Conservation (phyloP, 768 basidiomycete species). For the Auricularia auricula-judae region DNA sequence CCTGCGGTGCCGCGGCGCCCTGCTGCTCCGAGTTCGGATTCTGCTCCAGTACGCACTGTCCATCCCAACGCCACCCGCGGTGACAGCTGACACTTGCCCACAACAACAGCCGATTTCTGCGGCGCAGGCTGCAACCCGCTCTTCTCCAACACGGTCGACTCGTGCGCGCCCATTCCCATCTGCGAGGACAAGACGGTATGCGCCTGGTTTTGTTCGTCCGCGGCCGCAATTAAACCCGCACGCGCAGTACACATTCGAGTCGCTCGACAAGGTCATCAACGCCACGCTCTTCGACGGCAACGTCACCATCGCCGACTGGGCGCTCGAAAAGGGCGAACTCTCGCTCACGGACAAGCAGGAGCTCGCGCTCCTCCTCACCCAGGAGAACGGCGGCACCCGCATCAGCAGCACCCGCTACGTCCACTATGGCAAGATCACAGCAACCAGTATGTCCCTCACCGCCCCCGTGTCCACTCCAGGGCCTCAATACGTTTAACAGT, state of each 20-base stretch:
- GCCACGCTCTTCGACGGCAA: constrained; percentile 63
- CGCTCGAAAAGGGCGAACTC: constrained; percentile 54
- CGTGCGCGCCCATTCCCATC: constrained; percentile 62
- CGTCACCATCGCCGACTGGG: constrained; percentile 56
- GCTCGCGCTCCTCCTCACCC: constrained; percentile 54
- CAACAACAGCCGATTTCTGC: constrained; percentile 43
- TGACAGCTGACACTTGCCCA: constrained; percentile 7
- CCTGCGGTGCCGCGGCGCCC: constrained; percentile 14
- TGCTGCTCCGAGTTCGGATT: constrained; percentile 42
- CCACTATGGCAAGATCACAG: constrained; percentile 69
- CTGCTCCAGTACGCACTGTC: constrained; percentile 29
- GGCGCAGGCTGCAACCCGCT: constrained; percentile 82
- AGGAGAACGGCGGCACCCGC: constrained; percentile 65
- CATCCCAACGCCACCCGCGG: constrained; percentile 13
- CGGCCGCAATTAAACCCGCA: no score
- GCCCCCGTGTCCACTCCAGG: background rate
- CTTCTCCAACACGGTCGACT: constrained; percentile 46
- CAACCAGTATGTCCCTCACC: constrained; percentile 32
- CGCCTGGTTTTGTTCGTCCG: background rate
- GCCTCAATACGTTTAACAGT: constrained; percentile 26
- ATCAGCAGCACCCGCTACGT: constrained; percentile 72
- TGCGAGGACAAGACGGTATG: constrained; percentile 54
- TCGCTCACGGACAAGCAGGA: constrained; percentile 55
- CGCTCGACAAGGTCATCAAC: constrained; percentile 61
- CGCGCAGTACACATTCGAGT: constrained; percentile 46